These are phyloP conservation scores for Amanita inopinata DNA, from an alignment of 768 basidiomycete species.

Conservation along the genomic window DNA sequence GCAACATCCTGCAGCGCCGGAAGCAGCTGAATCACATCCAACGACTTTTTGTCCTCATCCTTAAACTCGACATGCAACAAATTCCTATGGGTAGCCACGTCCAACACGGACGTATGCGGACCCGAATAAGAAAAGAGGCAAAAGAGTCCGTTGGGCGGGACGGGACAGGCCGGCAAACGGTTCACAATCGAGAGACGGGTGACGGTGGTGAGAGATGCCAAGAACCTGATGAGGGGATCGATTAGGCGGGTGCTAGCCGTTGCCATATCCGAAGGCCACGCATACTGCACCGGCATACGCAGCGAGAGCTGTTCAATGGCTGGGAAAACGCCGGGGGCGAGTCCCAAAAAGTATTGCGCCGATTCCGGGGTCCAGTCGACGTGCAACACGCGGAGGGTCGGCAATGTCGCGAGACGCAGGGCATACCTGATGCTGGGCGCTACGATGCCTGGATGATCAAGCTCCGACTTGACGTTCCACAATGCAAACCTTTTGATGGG, in stretches of 20 bases:
- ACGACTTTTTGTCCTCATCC: constrained; percentile 13
- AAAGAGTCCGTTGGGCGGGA: constrained; percentile 12
- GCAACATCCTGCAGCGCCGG: constrained; percentile 17
- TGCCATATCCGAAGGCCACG: constrained; percentile 13
- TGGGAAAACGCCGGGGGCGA: neutral
- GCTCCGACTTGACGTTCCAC: constrained; percentile 23
- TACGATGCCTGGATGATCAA: constrained; percentile 3
- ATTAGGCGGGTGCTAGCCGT: constrained; percentile 9
- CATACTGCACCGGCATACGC: constrained; percentile 15
- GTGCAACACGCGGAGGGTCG: constrained; percentile 28
- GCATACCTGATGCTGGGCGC: constrained; percentile 10
- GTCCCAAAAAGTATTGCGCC: constrained; percentile 21
- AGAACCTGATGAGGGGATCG: constrained; percentile 14
- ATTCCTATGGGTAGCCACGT: constrained; percentile 11
- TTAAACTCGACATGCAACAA: constrained; percentile 14
- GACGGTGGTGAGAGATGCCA: constrained; percentile 11
- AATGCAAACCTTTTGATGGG: constrained; percentile 35
- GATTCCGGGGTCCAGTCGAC: constrained; percentile 31
- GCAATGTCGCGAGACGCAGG: constrained; percentile 25
- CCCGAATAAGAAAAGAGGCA: constrained; percentile 13
- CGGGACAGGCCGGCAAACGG: constrained; percentile 11
- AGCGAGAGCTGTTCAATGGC: constrained; percentile 13
- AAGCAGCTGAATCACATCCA: constrained; percentile 14
- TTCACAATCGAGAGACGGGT: constrained; percentile 12
- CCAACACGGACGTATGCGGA: constrained; percentile 10